Evolutionary conservation across 352 stramenopile genomes (phyloP), one percentile per base, ranked within the genome.

Genomic region (Hyaloperonospora brassicae): DNA sequence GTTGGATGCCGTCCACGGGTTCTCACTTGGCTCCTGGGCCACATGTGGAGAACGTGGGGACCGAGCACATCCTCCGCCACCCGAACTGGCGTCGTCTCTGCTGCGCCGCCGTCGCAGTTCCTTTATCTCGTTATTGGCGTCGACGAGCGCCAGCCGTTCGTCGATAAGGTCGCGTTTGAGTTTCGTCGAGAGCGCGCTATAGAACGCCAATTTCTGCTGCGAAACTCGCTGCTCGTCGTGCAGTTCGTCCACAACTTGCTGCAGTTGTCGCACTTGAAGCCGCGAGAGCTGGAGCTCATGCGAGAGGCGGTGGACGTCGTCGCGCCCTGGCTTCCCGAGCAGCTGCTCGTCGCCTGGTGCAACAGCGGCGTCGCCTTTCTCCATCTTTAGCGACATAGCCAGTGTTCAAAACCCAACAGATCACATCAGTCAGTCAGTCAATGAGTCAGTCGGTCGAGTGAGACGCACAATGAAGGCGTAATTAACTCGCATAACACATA

Each of bases 91-190:
- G 31, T 59, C 48, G 12, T 70, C 64, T 40, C 47, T 56, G 36
- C 53, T 68, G 42, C 60, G 68, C 17, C 48, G 61, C 41, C 51
- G 59, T 35, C 72, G 70, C 50, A 86, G 35, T 48, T 88, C 76
- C 13, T 76, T 68, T 1, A 78, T 64, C 31, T 87, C 75, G 50
- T 81, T 83, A 55, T 83, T 85, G 9, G 75, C 72, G 47, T 87
- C 70, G 25, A 89, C 82, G 39, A 87, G 76, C 8, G 79, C 79
- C 27, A 89, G 63, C 47, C 79, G 73, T 60, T 92, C 81, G 58
- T 84, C 77, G 52, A 92, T 69, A 56, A 92, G 68, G 34, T 88
- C 75, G 40, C 77, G 74, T 56, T 85, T 86, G 39, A 92, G 62
- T 52, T 89, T 84, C 40, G 72, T 48, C 17, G 77, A 61, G 0